Percentiles rank a stretch among this genome's conserved stretches.
Conservation (phyloP, 176 grass and related monocot species). For the Rhynchospora tenuis region DNA sequence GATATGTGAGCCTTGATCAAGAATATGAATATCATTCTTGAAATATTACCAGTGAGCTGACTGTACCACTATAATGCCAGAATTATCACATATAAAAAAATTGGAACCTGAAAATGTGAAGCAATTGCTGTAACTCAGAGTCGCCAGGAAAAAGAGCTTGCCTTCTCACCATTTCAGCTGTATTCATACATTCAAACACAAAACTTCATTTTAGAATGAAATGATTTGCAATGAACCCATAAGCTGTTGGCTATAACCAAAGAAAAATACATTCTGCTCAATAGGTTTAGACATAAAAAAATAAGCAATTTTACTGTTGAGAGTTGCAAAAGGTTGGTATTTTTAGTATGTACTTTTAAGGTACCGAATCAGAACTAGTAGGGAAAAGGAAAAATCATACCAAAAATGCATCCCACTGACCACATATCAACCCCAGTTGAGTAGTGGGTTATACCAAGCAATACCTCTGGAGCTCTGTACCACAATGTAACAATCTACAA, state of each 20-base stretch:
- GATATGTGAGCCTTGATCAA: background rate
- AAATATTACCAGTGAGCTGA: background rate
- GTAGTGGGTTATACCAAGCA: conserved; percentile 84
- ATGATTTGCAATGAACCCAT: background rate
- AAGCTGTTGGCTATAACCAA: background rate
- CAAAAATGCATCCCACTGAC: conserved; percentile 92
- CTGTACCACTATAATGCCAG: background rate
- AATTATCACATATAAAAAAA: background rate
- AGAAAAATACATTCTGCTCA: background rate
- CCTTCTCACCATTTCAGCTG: conserved; percentile 92
- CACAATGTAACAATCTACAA: conserved; percentile 88
- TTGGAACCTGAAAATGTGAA: conserved; percentile 85
- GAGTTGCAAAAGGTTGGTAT: background rate
- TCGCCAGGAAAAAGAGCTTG: conserved; percentile 87
- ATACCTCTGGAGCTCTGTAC: conserved; percentile 96
- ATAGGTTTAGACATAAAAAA: background rate
- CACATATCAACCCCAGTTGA: conserved; percentile 96
- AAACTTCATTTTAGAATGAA: background rate
- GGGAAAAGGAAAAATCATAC: conserved; percentile 29
- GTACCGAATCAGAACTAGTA: background rate
- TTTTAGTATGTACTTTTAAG: background rate
- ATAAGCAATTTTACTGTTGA: background rate
- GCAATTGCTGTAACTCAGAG: conserved; percentile 89
- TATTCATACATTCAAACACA: conserved; percentile 21
- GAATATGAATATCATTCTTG: background rate